phyloP scores from a whole-genome alignment of 2,329 filamentous ascomycete species.

The Colletotrichum cordylinicola region DNA sequence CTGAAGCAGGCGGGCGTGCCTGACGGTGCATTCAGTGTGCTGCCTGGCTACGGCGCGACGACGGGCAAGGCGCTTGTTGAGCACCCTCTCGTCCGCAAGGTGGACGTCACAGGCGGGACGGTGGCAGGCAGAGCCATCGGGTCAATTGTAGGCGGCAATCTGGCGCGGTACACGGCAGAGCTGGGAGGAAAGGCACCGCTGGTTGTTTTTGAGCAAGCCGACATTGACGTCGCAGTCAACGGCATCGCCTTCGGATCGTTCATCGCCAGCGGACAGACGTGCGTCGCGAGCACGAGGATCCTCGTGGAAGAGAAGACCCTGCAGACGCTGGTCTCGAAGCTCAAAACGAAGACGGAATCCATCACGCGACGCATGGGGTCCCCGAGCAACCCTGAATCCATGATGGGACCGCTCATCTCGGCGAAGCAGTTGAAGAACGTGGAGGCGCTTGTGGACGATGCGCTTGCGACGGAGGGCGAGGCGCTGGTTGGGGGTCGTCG shows the following conservation, averaged over 20 bases:
- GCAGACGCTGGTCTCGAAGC: conserved; percentile 66
- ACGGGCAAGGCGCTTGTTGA: conserved; percentile 61
- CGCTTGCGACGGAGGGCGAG: conserved; percentile 56
- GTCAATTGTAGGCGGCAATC: conserved; percentile 67
- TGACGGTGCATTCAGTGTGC: conserved; percentile 70
- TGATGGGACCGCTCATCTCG: conserved; percentile 71
- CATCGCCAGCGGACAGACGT: conserved; percentile 61
- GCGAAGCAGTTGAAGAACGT: conserved; percentile 69
- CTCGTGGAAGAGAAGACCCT: conserved; percentile 75
- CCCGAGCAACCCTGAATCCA: conserved; percentile 59
- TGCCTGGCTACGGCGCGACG: conserved; percentile 57
- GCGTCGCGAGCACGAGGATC: conserved; percentile 75
- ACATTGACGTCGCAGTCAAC: conserved; percentile 70
- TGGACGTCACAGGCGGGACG: conserved; percentile 80
- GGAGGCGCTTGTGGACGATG: conserved; percentile 69
- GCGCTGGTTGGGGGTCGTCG: conserved; percentile 51
- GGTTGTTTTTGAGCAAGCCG: conserved; percentile 69
- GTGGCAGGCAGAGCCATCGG: conserved; percentile 73
- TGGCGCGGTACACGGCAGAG: conserved; percentile 74
- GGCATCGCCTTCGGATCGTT: conserved; percentile 69
- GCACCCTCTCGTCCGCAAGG: conserved; percentile 63
- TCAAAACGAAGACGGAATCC: conserved; percentile 67
- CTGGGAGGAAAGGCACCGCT: conserved; percentile 75
- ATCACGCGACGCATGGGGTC: conserved; percentile 61
- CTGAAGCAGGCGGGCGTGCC: conserved; percentile 73